Conservation (phyloP, 306 rosid genomes). For the Crotalaria pallida region DNA sequence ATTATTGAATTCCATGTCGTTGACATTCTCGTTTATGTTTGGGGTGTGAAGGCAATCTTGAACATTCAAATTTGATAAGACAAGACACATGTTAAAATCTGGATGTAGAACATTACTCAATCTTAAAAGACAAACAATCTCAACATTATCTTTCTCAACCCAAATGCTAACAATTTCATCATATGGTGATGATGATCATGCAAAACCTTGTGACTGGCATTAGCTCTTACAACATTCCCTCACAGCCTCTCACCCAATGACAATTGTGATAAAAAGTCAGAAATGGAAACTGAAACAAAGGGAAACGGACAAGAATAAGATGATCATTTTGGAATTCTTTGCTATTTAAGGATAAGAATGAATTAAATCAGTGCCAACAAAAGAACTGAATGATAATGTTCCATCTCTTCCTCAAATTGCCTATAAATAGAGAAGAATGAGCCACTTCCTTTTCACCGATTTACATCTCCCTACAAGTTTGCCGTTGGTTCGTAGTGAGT, state of each 20-base stretch:
- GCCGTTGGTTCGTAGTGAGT: neutral
- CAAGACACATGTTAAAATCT: no score
- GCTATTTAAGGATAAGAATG: neutral
- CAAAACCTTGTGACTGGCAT: neutral
- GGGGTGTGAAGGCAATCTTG: neutral
- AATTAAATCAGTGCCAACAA: neutral
- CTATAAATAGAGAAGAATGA: slow-evolving; percentile 1
- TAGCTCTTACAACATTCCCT: neutral
- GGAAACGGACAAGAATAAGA: neutral
- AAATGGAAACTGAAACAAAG: neutral
- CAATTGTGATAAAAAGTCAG: neutral
- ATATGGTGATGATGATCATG: neutral
- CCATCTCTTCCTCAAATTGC: neutral
- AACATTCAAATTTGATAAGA: no score
- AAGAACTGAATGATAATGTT: neutral
- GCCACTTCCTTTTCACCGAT: neutral
- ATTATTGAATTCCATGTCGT: neutral
- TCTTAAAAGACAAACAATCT: no score
- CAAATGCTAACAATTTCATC: neutral
- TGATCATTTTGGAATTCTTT: neutral
- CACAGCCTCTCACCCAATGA: neutral
- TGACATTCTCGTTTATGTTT: neutral
- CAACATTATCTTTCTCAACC: neutral
- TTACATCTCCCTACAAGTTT: neutral
- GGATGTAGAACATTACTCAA: no score